phyloP scores from a whole-genome alignment of 179 eudicot genomes.

The Spergularia azorica region DNA sequence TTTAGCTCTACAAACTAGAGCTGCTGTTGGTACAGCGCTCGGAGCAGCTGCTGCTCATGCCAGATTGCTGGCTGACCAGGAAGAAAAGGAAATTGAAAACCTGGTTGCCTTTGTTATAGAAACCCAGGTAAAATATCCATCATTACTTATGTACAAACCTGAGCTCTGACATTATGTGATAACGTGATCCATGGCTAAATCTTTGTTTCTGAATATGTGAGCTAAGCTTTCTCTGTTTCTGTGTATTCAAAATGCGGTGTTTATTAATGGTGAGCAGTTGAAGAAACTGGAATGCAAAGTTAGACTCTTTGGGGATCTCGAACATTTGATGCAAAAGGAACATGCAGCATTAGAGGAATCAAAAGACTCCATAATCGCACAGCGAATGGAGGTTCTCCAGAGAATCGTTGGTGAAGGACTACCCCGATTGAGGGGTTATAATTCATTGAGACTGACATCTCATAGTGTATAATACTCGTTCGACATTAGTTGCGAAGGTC shows the following conservation, averaged over 20 bases:
- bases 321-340: constrained; percentile 73
- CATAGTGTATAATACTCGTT: constrained; percentile 1
- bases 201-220: background rate
- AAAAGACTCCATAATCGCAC: constrained; percentile 56
- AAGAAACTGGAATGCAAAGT: constrained; percentile 69
- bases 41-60: constrained; percentile 98
- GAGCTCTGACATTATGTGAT: background rate
- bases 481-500: background rate
- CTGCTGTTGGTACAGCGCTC: constrained; percentile 84
- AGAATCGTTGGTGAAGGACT: constrained; percentile 46
- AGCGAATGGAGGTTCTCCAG: constrained; percentile 51
- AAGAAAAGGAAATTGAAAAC: constrained; percentile 79
- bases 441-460: constrained; percentile 30
- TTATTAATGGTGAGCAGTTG: constrained; percentile 40
- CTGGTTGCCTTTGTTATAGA: constrained; percentile 64
- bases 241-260: background rate
- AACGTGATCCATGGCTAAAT: background rate
- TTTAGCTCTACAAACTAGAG: constrained; percentile 64
- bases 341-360: constrained; percentile 51
- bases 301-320: constrained; percentile 60
- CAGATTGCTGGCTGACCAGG: constrained; percentile 83
- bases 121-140: constrained; percentile 53
- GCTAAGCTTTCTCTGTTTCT: background rate
- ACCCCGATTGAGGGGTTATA: constrained; percentile 53
- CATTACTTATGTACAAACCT: background rate